phyloP scores from a whole-genome alignment of 345 rosid species.

The Geranium rotundifolium region DNA sequence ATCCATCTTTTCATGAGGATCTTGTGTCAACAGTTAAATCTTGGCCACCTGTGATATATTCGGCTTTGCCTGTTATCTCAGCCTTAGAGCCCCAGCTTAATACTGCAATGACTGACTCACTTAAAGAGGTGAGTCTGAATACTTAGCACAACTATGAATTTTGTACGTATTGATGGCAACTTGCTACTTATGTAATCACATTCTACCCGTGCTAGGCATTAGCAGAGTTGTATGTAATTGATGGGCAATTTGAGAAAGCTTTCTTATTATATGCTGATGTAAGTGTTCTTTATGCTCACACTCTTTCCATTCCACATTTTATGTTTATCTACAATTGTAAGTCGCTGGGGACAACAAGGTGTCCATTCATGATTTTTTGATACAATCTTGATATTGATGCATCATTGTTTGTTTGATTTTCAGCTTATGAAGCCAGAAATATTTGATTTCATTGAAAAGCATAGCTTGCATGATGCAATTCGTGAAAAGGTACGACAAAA shows the following conservation, averaged over 20 bases:
- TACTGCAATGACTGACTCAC: conserved; percentile 88
- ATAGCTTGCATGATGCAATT: conserved; percentile 68
- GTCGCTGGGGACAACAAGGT: not conserved
- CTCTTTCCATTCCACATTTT: conserved; percentile 3
- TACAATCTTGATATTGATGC: conserved; percentile 10
- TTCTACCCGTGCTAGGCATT: conserved; percentile 45
- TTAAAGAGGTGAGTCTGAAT: conserved; percentile 59
- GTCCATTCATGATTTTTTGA: not conserved
- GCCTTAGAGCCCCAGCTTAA: conserved; percentile 97
- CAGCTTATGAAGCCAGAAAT: conserved; percentile 94
- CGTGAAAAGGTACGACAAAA: conserved; percentile 72
- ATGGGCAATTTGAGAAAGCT: conserved; percentile 85
- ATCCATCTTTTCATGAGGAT: conserved; percentile 67
- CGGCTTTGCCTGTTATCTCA: conserved; percentile 79
- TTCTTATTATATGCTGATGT: conserved; percentile 93
- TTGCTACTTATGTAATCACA: conserved; percentile 11
- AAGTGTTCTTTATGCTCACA: conserved; percentile 27
- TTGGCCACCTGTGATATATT: conserved; percentile 83
- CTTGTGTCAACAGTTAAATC: conserved; percentile 83
- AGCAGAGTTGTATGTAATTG: conserved; percentile 81
- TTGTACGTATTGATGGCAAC: conserved; percentile 11
- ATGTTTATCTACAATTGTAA: not conserved
- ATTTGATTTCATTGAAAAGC: conserved; percentile 78
- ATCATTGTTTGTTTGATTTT: conserved; percentile 12
- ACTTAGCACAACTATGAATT: conserved; percentile 8